A percentile compares a stretch with the other conserved stretches of the same genome.
Evolutionary conservation across 2,329 filamentous ascomycete species (phyloP).

Genomic region (Alternaria sp.): DNA sequence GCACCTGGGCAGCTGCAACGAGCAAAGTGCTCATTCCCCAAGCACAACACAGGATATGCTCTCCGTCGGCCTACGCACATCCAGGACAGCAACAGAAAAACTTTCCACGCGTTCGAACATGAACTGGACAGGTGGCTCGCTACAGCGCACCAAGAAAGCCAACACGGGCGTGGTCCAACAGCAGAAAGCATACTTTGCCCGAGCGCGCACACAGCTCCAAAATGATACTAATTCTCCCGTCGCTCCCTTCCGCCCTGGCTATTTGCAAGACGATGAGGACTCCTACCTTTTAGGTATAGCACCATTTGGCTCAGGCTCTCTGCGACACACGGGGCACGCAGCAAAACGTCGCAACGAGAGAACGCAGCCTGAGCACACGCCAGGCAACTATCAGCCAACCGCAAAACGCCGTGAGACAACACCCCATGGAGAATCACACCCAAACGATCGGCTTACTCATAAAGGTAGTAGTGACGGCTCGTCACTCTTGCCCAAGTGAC

Average conservation of each 20-base stretch:
- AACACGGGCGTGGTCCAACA: conserved; percentile 46
- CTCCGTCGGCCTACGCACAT: background rate
- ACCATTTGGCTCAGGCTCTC: conserved; percentile 12
- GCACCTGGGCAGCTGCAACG: background rate
- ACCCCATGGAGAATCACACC: background rate
- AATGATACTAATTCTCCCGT: conserved; percentile 18
- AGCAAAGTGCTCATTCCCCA: background rate
- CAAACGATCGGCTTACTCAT: background rate
- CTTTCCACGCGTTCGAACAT: conserved; percentile 31
- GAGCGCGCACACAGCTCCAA: conserved; percentile 43
- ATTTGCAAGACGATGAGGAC: conserved; percentile 20
- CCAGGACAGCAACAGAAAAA: background rate
- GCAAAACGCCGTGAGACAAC: background rate
- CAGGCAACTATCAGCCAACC: background rate
- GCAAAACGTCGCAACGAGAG: conserved; percentile 1
- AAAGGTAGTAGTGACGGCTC: background rate
- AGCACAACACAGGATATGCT: background rate
- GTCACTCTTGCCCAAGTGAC: background rate
- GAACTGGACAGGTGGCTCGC: conserved; percentile 59
- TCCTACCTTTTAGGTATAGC: conserved; percentile 9
- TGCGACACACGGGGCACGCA: conserved; percentile 15
- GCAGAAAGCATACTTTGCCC: conserved; percentile 57
- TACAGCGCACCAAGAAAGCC: conserved; percentile 48
- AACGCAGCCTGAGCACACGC: background rate
- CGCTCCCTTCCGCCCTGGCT: conserved; percentile 34